Conservation (phyloP, 2,329 filamentous ascomycete species). For the Amphichorda felina region DNA sequence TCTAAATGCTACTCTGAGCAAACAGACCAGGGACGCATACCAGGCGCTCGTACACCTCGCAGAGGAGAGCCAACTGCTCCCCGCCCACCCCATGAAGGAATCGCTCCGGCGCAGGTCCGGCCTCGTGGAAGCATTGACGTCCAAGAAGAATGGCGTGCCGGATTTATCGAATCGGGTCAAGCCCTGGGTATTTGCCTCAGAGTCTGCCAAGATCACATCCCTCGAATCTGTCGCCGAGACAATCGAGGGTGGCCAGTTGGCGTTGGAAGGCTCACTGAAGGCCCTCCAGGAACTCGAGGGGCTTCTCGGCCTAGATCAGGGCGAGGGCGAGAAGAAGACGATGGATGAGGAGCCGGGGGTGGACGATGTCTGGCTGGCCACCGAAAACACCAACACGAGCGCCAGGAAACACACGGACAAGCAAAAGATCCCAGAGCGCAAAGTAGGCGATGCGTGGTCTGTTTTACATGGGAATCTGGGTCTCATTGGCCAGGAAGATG, state of each 20-base stretch:
- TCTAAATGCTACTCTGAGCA: conserved; percentile 34
- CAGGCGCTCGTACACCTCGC: conserved; percentile 40
- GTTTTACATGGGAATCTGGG: conserved; percentile 41
- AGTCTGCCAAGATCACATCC: conserved; percentile 46
- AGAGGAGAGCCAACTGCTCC: conserved; percentile 51
- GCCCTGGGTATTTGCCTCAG: conserved; percentile 48
- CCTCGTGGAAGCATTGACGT: conserved; percentile 29
- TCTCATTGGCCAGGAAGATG: conserved; percentile 28
- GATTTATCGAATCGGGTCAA: conserved; percentile 31
- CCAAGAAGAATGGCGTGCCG: conserved; percentile 20
- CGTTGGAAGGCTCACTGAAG: conserved; percentile 39
- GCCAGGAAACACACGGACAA: conserved; percentile 13
- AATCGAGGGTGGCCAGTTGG: conserved; percentile 45
- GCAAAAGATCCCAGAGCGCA: conserved; percentile 10
- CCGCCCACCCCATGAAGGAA: conserved; percentile 32
- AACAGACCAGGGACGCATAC: conserved; percentile 36
- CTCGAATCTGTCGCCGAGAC: conserved; percentile 47
- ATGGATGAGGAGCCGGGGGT: conserved; percentile 11
- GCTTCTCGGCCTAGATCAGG: conserved; percentile 27
- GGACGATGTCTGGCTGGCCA: conserved; percentile 22
- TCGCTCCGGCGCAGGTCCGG: conserved; percentile 21
- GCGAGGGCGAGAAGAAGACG: conserved; percentile 10
- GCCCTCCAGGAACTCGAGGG: conserved; percentile 35
- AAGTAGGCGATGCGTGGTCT: conserved; percentile 34
- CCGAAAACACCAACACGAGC: conserved; percentile 12